phyloP scores from a whole-genome alignment of 495 filamentous ascomycete species.

The Wilcoxina mikolae region DNA sequence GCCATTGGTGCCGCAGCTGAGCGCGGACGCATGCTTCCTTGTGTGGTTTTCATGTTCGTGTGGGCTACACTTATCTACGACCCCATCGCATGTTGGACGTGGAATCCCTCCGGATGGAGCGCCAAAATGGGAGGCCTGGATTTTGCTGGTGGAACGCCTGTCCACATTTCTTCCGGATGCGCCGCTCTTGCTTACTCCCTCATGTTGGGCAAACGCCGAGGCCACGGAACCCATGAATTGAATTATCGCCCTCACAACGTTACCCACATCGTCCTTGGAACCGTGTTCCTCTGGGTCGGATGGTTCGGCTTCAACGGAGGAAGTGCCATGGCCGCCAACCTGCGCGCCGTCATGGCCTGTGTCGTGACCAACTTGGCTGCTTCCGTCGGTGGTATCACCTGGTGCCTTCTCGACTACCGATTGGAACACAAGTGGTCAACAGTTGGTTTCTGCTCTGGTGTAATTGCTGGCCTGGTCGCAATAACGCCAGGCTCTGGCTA shows the following conservation, averaged over 20 bases:
- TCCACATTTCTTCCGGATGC: constrained; percentile 84
- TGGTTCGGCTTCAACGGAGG: constrained; percentile 99
- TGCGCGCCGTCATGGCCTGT: constrained; percentile 68
- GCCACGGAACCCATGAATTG: constrained; percentile 66
- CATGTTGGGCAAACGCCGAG: constrained; percentile 60
- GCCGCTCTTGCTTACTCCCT: constrained; percentile 76
- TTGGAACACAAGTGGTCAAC: constrained; percentile 93
- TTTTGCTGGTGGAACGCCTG: constrained; percentile 91
- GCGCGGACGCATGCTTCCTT: constrained; percentile 85
- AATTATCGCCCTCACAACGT: constrained; percentile 98
- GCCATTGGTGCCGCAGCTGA: constrained; percentile 88
- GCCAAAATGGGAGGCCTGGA: constrained; percentile 74
- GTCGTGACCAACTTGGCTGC: constrained; percentile 61
- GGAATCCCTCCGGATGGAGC: constrained; percentile 80
- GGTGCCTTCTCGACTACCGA: constrained; percentile 89
- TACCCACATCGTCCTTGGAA: constrained; percentile 89
- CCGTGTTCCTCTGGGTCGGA: constrained; percentile 96
- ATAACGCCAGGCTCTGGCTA: constrained; percentile 71
- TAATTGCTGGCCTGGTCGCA: constrained; percentile 78
- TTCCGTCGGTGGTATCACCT: constrained; percentile 82
- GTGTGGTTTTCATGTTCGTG: constrained; percentile 89
- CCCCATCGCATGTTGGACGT: constrained; percentile 95
- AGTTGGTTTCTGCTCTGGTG: constrained; percentile 91
- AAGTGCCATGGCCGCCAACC: constrained; percentile 73
- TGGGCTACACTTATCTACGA: constrained; percentile 93